Percentiles rank a stretch among this genome's conserved stretches.
These are phyloP conservation scores for Vitellaria paradoxa DNA, from an alignment of 179 eudicot species.

Conservation along the genomic window DNA sequence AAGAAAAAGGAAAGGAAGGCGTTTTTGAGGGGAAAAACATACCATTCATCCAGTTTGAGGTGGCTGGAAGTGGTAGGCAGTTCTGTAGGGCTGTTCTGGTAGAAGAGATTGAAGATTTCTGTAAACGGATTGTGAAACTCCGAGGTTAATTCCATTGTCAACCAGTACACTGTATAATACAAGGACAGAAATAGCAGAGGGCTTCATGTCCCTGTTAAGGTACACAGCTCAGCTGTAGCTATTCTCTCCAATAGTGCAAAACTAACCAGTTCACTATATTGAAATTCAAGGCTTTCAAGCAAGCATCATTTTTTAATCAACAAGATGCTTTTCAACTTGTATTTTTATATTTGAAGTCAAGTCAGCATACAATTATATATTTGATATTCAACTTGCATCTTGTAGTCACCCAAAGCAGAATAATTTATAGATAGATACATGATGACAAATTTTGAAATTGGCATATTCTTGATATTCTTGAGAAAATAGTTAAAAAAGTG, in stretches of 20 bases:
- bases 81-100: constrained; percentile 36
- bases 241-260: not conserved
- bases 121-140: not conserved
- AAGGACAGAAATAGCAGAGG: not conserved
- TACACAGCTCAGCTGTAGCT: not conserved
- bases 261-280: not conserved
- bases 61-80: constrained; percentile 52
- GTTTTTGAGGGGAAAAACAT: not conserved
- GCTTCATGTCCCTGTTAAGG: constrained; percentile 1
- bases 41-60: constrained; percentile 54
- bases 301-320: not conserved
- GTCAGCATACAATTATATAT: not conserved
- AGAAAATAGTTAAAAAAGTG: not conserved
- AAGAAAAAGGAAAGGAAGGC: not conserved
- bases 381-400: constrained; percentile 6
- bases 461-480: not conserved
- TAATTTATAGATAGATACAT: not conserved
- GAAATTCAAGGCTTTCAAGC: not conserved
- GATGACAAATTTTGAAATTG: not conserved
- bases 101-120: not conserved
- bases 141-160: constrained; percentile 11
- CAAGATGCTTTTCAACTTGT: not conserved
- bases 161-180: not conserved
- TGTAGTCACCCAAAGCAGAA: not conserved
- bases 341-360: too few species aligned